phyloP scores from a whole-genome alignment of 257 asterid genomes.

The Ehretia macrophylla region DNA sequence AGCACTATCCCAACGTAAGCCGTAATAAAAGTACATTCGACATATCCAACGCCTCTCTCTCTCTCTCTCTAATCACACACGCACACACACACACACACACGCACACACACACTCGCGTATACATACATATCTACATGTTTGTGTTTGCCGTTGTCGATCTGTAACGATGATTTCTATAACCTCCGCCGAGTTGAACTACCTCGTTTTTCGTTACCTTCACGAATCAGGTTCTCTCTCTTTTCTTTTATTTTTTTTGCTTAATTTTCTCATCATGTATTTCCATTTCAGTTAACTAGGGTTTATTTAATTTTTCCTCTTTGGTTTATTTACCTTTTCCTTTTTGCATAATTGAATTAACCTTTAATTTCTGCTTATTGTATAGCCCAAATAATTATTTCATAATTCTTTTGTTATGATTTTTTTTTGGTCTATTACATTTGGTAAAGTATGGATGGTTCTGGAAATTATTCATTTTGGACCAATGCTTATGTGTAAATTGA shows the following conservation, averaged over 20 bases:
- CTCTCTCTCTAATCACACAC: background rate
- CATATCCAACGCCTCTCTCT: constrained; percentile 7
- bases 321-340: background rate
- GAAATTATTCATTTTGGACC: background rate
- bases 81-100: background rate
- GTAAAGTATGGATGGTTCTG: background rate
- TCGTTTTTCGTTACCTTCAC: constrained; percentile 82
- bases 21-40: background rate
- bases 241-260: background rate
- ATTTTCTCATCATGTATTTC: background rate
- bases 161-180: constrained; percentile 57
- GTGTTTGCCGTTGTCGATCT: constrained; percentile 18
- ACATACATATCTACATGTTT: constrained; percentile 5
- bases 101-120: background rate
- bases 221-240: constrained; percentile 61
- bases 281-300: background rate
- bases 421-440: too few species aligned
- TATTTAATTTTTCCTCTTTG: background rate
- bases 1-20: background rate
- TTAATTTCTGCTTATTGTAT: background rate
- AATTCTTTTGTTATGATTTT: background rate
- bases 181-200: constrained; percentile 76
- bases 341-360: background rate
- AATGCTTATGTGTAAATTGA: background rate
- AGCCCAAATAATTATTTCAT: background rate